Conservation (phyloP, 192 early-diverging fungal genomes). For the Blastocladiella britannica region DNA sequence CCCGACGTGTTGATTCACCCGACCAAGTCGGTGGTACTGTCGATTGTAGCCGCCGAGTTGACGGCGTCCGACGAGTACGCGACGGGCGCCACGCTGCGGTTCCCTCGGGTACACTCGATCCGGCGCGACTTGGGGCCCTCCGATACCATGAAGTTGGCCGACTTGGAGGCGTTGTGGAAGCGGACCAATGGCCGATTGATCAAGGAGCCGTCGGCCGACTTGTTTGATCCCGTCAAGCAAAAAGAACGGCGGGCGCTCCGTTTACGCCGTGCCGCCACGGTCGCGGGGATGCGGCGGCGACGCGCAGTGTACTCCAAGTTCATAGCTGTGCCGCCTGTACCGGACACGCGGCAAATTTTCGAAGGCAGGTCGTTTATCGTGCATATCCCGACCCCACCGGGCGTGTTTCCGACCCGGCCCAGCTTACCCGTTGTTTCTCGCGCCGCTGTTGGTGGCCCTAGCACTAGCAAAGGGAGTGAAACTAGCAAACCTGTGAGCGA, state of each 20-base stretch:
- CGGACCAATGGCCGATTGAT: background rate
- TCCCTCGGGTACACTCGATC: background rate
- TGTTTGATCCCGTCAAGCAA: background rate
- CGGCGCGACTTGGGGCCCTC: background rate
- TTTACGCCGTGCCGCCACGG: background rate
- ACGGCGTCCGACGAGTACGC: background rate
- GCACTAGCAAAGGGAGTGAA: too few relatives aligned
- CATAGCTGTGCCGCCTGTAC: too few relatives aligned
- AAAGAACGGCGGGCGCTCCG: background rate
- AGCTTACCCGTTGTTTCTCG: too few relatives aligned
- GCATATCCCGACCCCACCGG: too few relatives aligned
- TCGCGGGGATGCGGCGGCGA: too few relatives aligned
- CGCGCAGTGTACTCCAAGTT: too few relatives aligned
- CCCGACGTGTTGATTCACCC: background rate
- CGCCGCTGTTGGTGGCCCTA: too few relatives aligned
- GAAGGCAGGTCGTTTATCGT: background rate
- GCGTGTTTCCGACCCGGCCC: too few relatives aligned
- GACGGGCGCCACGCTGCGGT: background rate
- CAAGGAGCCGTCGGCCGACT: background rate
- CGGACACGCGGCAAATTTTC: too few relatives aligned
- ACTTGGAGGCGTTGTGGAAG: background rate
- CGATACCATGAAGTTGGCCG: background rate
- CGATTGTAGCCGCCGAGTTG: background rate
- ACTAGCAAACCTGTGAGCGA: too few relatives aligned
- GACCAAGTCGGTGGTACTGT: background rate